These are phyloP conservation scores for Penicillium canariense DNA, from an alignment of 495 filamentous ascomycete species.

Conservation along the genomic window DNA sequence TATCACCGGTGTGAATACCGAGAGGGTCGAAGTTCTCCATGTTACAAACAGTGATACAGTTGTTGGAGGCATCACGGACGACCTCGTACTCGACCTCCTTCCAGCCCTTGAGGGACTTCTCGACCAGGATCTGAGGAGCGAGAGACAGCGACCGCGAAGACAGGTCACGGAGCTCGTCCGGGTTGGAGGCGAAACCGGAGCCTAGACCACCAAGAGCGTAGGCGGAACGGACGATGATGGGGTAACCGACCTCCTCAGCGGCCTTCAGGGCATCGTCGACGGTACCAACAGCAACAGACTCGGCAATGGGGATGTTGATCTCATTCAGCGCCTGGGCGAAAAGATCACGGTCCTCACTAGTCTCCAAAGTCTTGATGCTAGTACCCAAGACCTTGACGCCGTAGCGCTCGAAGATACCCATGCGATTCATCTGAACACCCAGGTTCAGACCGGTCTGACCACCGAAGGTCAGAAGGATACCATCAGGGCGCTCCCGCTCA, in stretches of 20 bases:
- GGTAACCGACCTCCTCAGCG: constrained; percentile 84
- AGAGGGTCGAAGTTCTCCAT: constrained; percentile 99
- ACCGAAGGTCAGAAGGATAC: constrained; percentile 94
- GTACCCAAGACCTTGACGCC: constrained; percentile 94
- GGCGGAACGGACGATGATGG: constrained; percentile 94
- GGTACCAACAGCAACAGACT: constrained; percentile 87
- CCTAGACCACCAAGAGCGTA: constrained; percentile 95
- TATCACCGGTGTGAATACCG: constrained; percentile 95
- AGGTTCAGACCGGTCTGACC: constrained; percentile 95
- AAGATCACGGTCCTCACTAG: constrained; percentile 92
- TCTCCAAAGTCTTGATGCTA: constrained; percentile 88
- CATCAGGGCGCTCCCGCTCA: constrained; percentile 84
- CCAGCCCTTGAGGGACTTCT: constrained; percentile 99
- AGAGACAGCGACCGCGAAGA: constrained; percentile 89
- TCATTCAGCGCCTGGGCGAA: constrained; percentile 89
- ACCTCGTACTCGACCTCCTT: constrained; percentile 99
- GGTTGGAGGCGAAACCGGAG: constrained; percentile 94
- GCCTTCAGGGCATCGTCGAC: constrained; percentile 88
- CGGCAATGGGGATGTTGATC: constrained; percentile 95
- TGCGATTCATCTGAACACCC: constrained; percentile 94
- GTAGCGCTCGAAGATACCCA: constrained; percentile 92
- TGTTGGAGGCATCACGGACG: constrained; percentile 88
- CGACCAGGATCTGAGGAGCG: constrained; percentile 94
- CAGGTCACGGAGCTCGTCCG: constrained; percentile 88
- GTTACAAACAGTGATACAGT: constrained; percentile 99